These are phyloP conservation scores for Sphaerobolus stellatus DNA, from an alignment of 1,284 basidiomycete species.

Conservation along the genomic window DNA sequence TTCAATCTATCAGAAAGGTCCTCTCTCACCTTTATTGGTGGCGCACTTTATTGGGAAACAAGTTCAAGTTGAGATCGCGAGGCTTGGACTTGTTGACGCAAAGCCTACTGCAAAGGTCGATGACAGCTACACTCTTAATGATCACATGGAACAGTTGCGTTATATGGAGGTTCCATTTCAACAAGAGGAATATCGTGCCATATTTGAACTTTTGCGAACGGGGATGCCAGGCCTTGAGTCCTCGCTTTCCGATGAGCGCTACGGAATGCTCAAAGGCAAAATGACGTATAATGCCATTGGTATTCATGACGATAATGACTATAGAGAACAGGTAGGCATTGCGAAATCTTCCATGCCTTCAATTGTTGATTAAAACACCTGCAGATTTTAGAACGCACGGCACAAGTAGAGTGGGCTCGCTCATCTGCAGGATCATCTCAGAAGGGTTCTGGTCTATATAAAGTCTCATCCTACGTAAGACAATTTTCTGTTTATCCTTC, in stretches of 20 bases:
- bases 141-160: constrained; percentile 72
- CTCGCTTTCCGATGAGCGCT: constrained; percentile 62
- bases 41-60: constrained; percentile 71
- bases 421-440: too few relatives aligned
- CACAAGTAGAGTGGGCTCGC: too few relatives aligned
- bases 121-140: constrained; percentile 59
- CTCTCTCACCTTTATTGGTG: constrained; percentile 53
- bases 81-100: constrained; percentile 39
- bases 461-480: constrained; percentile 70
- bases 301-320: constrained; percentile 55
- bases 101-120: constrained; percentile 50
- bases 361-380: too few relatives aligned
- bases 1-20: constrained; percentile 46
- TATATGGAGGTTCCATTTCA: constrained; percentile 51
- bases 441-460: constrained; percentile 70
- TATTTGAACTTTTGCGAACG: constrained; percentile 55
- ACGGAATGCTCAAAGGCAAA: constrained; percentile 62
- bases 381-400: too few relatives aligned
- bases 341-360: too few relatives aligned
- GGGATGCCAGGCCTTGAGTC: constrained; percentile 71
- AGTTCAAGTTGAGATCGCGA: constrained; percentile 61
- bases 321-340: too few relatives aligned
- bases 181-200: constrained; percentile 50
- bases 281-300: constrained; percentile 76
- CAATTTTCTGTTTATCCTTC: background rate